Evolutionary conservation across 2,329 filamentous ascomycete species (phyloP).

Genomic region (Knoxdaviesia proteae): DNA sequence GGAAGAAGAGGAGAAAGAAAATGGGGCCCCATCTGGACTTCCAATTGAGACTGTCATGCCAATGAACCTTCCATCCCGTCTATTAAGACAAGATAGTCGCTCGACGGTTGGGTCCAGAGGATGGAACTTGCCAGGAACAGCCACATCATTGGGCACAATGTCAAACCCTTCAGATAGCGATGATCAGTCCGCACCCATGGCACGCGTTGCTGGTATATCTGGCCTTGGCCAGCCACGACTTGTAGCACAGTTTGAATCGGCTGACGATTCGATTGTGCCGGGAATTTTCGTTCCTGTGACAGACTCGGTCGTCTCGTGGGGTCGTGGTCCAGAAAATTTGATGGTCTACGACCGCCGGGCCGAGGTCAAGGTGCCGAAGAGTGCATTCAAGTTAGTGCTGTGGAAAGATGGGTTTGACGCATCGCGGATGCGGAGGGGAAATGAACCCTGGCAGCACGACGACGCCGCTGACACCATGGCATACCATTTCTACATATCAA

Average conservation of each 20-base stretch:
- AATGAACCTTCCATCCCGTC: too few relatives aligned
- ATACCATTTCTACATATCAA: slow-evolving; percentile 55
- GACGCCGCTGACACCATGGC: slow-evolving; percentile 23
- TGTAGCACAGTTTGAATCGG: slow-evolving; percentile 28
- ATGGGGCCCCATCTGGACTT: background rate
- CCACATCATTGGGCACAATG: too few relatives aligned
- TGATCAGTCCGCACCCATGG: too few relatives aligned
- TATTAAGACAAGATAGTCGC: too few relatives aligned
- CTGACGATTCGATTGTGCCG: slow-evolving; percentile 41
- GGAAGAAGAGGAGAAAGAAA: slow-evolving; percentile 5
- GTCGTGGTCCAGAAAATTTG: slow-evolving; percentile 49
- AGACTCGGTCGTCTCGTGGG: slow-evolving; percentile 54
- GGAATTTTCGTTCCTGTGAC: slow-evolving; percentile 44
- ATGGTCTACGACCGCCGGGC: slow-evolving; percentile 37
- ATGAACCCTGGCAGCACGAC: slow-evolving; percentile 16
- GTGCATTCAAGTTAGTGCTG: slow-evolving; percentile 58
- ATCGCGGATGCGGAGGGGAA: slow-evolving; percentile 28
- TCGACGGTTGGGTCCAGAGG: too few relatives aligned
- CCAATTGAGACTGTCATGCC: too few relatives aligned
- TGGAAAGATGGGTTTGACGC: slow-evolving; percentile 49
- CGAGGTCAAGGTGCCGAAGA: slow-evolving; percentile 61
- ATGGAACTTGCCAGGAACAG: too few relatives aligned
- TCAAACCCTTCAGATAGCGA: too few relatives aligned
- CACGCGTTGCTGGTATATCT: too few relatives aligned
- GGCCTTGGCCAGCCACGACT: too few relatives aligned